Evolutionary conservation across 1,284 basidiomycete genomes (phyloP).

Genomic region (Naganishia cerealis): DNA sequence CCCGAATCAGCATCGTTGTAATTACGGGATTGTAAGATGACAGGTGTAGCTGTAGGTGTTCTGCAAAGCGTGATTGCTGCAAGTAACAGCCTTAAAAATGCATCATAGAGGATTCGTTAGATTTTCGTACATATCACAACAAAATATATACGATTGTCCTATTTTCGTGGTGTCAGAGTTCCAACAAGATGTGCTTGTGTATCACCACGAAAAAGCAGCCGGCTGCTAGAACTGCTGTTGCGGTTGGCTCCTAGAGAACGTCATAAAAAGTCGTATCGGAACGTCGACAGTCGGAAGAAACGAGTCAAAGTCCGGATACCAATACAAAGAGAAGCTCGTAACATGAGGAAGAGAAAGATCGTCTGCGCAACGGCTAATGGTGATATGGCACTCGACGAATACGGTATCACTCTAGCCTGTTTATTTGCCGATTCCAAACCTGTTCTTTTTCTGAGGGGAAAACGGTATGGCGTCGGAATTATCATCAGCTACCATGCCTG

Average conservation of each 20-base stretch:
- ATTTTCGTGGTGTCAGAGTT: background rate
- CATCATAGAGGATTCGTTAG: background rate
- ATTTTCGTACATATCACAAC: conserved; percentile 3
- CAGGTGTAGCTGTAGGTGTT: no score
- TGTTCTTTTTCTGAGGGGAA: conserved; percentile 29
- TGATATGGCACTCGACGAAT: background rate
- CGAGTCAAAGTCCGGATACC: background rate
- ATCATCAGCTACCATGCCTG: background rate
- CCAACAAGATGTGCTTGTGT: background rate
- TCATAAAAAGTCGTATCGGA: conserved; percentile 16
- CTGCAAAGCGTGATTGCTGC: background rate
- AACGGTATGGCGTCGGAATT: background rate
- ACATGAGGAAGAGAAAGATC: background rate
- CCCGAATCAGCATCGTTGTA: no score
- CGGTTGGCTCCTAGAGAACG: background rate
- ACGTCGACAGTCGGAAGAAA: conserved; percentile 3
- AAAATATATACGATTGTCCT: background rate
- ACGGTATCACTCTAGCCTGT: background rate
- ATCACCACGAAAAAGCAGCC: background rate
- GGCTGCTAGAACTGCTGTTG: background rate
- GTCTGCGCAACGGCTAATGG: background rate
- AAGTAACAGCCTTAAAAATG: background rate
- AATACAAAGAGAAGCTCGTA: background rate
- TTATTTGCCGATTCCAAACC: conserved; percentile 31
- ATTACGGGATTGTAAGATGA: no score